Conservation (phyloP, 768 basidiomycete genomes). For the Lactarius sp. region DNA sequence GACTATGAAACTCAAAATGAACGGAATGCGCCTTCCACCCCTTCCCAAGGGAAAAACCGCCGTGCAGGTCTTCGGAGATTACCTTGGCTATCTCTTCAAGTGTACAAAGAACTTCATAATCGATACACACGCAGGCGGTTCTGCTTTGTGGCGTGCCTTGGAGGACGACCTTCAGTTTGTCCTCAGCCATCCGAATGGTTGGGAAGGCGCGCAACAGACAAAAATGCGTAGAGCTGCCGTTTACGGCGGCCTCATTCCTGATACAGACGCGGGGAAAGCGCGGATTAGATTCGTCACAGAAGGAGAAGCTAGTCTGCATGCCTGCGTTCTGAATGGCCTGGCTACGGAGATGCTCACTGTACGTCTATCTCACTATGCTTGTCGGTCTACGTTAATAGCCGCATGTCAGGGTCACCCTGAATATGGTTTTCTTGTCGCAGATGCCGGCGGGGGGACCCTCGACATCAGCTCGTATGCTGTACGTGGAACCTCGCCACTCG, state of each 20-base stretch:
- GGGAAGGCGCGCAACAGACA: conserved; percentile 75
- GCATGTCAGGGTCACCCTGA: conserved; percentile 58
- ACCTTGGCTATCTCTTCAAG: conserved; percentile 64
- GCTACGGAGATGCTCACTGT: conserved; percentile 75
- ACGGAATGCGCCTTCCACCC: conserved; percentile 70
- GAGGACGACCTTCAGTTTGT: conserved; percentile 70
- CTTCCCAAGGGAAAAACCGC: conserved; percentile 64
- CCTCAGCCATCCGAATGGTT: conserved; percentile 75
- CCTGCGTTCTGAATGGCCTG: conserved; percentile 71
- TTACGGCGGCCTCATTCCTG: conserved; percentile 66
- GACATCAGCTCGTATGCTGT: conserved; percentile 81
- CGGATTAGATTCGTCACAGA: conserved; percentile 78
- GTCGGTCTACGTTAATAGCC: neutral
- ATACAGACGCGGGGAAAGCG: conserved; percentile 66
- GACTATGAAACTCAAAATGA: conserved; percentile 77
- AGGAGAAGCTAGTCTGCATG: conserved; percentile 79
- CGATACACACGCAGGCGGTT: conserved; percentile 79
- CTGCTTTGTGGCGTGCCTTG: conserved; percentile 62
- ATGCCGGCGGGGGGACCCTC: conserved; percentile 77
- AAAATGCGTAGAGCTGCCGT: conserved; percentile 74
- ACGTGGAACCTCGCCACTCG: conserved; percentile 59
- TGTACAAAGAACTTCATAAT: conserved; percentile 73
- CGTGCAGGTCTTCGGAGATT: conserved; percentile 76
- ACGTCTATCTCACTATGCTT: conserved; percentile 25
- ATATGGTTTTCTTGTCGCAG: conserved; percentile 74